Base-by-base conservation (phyloP, 352 stramenopile genomes). In the Globisporangium sylvaticum region DNA sequence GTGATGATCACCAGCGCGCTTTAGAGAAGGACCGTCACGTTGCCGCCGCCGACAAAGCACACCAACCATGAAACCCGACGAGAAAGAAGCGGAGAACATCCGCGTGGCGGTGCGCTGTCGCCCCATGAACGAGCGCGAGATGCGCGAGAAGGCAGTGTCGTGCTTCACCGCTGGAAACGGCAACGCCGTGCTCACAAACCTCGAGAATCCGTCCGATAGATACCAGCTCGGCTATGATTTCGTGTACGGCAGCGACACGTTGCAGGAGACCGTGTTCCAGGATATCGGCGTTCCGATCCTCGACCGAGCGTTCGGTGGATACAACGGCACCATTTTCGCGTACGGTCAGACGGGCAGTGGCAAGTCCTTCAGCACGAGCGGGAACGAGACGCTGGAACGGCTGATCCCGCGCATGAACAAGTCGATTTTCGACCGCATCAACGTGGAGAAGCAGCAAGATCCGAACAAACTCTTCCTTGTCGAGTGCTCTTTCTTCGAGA, bases 401-500 rank as follows among this genome's bases (percentile, higher is more conserved):
- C 82, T 98, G 22, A 98, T 98, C 68, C 92, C 94, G 29, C 87
- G 89, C 65, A 89, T 98, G 68, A 98, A 97, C 75, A 74, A 74
- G 29, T 80, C 89, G 8, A 90, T 98, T 31, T 98, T 98, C 54
- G 81, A 96, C 34, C 80, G 90, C 27, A 81, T 98, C 32, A 64
- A 76, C 8, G 73, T 71, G 9, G 86, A 90, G 29, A 87, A 88
- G 27, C 77, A 67, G 5, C 81, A 88, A 29, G 76, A 84, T 62
- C 79, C 80, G 2, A 84, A 90, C 61, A 97, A 91, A 25, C 75
- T 84, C 46, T 98, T 95, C 67, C 73, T 98, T 8, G 86, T 98
- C 24, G 88, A 95, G 62, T 96, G 86, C 39, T 98, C 92, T 15
- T 98, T 97, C 77, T 94, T 98, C 66, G 95, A 98, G 70, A 98